Conservation (phyloP, 2,329 filamentous ascomycete species). For the Ramularia collo-cygni region DNA sequence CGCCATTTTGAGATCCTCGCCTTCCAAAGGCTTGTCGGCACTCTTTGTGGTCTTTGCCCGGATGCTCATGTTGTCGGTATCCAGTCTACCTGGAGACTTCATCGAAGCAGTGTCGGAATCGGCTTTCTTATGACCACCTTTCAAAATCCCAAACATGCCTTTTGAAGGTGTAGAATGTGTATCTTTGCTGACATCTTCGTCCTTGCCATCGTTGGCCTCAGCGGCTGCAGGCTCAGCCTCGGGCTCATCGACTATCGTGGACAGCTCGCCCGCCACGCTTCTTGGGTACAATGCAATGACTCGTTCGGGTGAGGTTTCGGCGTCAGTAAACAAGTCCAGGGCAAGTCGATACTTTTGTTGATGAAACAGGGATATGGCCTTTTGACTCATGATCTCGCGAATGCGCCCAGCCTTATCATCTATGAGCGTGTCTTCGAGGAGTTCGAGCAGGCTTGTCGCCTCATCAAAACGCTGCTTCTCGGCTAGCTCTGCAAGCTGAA, state of each 20-base stretch:
- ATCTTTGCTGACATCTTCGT: slow-evolving; percentile 27
- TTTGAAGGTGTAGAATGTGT: slow-evolving; percentile 29
- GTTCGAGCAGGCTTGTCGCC: slow-evolving; percentile 77
- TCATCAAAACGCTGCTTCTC: slow-evolving; percentile 73
- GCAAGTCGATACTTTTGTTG: slow-evolving; percentile 76
- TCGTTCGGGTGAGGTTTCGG: slow-evolving; percentile 80
- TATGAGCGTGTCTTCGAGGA: slow-evolving; percentile 88
- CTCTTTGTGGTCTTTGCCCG: slow-evolving; percentile 34
- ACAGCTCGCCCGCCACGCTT: slow-evolving; percentile 75
- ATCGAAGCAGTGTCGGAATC: slow-evolving; percentile 52
- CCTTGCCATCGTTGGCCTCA: slow-evolving; percentile 28
- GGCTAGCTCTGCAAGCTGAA: slow-evolving; percentile 77
- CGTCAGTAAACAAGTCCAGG: slow-evolving; percentile 84
- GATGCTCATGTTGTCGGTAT: slow-evolving; percentile 51
- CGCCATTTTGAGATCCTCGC: slow-evolving; percentile 75
- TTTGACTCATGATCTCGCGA: slow-evolving; percentile 82
- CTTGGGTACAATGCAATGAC: slow-evolving; percentile 81
- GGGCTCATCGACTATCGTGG: slow-evolving; percentile 43
- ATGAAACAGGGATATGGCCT: slow-evolving; percentile 78
- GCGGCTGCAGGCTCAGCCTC: slow-evolving; percentile 39
- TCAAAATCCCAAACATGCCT: slow-evolving; percentile 42
- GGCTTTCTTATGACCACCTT: slow-evolving; percentile 39
- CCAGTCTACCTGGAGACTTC: slow-evolving; percentile 49
- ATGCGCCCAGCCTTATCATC: slow-evolving; percentile 73
- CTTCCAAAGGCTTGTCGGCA: slow-evolving; percentile 56